phyloP scores from a whole-genome alignment of 2,329 filamentous ascomycete genomes.

The Exophiala aquamarina region DNA sequence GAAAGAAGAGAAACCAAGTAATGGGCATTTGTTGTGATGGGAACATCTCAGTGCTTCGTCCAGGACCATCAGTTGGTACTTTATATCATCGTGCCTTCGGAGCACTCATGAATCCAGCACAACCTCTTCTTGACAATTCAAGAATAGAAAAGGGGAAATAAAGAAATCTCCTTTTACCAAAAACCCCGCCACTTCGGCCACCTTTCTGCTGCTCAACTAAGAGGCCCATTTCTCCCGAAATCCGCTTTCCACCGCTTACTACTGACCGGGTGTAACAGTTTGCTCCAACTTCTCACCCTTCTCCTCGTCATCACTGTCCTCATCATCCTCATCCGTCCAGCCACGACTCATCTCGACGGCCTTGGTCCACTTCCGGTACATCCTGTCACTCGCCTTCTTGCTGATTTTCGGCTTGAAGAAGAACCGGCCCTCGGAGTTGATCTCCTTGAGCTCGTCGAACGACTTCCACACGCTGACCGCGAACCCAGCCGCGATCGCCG shows the following conservation, averaged over 20 bases:
- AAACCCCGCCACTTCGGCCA: too few species aligned
- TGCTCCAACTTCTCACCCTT: constrained; percentile 3
- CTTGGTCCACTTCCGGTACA: constrained; percentile 72
- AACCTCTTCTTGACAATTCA: not conserved
- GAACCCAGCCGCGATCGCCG: constrained; percentile 83
- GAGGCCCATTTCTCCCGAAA: too few species aligned
- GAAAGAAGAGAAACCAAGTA: constrained; percentile 1
- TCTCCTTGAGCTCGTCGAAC: constrained; percentile 70
- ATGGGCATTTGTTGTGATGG: constrained; percentile 5
- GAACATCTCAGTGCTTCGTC: too few species aligned
- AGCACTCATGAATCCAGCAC: too few species aligned
- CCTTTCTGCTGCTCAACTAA: too few species aligned
- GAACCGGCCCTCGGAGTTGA: constrained; percentile 69
- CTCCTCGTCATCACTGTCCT: constrained; percentile 12
- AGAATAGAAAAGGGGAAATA: too few species aligned
- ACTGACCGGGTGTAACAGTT: not conserved
- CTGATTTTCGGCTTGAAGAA: constrained; percentile 69
- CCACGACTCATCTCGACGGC: constrained; percentile 77
- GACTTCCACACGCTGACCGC: constrained; percentile 76
- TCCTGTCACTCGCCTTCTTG: constrained; percentile 56
- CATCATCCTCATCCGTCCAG: constrained; percentile 52
- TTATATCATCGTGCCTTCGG: too few species aligned
- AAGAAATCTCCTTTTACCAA: too few species aligned
- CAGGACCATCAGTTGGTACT: too few species aligned
- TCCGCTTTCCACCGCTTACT: too few species aligned